Percentiles rank a stretch among this genome's conserved stretches.
Evolutionary conservation across 805 yeast genomes (phyloP).

Genomic region (Candida awuae): DNA sequence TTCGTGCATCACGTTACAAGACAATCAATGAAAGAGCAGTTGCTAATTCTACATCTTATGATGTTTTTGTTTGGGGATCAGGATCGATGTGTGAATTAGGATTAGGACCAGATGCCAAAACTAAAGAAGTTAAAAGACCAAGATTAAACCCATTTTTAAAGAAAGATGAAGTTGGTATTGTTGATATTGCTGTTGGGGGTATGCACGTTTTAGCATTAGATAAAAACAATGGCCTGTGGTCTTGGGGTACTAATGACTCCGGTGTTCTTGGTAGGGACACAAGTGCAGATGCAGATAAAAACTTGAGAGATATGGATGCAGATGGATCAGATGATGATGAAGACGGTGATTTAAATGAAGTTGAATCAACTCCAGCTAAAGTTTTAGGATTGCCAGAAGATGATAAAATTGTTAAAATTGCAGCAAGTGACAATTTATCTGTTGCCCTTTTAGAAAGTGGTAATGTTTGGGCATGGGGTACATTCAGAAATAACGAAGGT

Average conservation of each 20-base stretch:
- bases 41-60: conserved; percentile 42
- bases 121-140: conserved; percentile 93
- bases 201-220: conserved; percentile 89
- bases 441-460: conserved; percentile 75
- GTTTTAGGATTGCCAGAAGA: conserved; percentile 61
- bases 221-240: conserved; percentile 72
- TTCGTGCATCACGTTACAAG: conserved; percentile 44
- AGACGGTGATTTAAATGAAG: conserved; percentile 80
- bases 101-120: conserved; percentile 87
- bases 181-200: conserved; percentile 90
- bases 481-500: conserved; percentile 92
- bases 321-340: conserved; percentile 55
- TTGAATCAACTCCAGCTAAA: conserved; percentile 79
- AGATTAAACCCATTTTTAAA: conserved; percentile 74
- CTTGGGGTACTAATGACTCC: conserved; percentile 97
- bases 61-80: conserved; percentile 89
- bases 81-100: conserved; percentile 98
- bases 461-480: conserved; percentile 95
- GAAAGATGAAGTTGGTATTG: conserved; percentile 57
- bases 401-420: conserved; percentile 62
- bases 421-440: conserved; percentile 88
- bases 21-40: conserved; percentile 35
- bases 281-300: conserved; percentile 49
- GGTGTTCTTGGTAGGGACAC: conserved; percentile 88
- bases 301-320: conserved; percentile 59